A percentile compares a stretch with the other conserved stretches of the same genome.
phyloP scores from a whole-genome alignment of 2,329 filamentous ascomycete genomes.

The Chrysoporthe cubensis region DNA sequence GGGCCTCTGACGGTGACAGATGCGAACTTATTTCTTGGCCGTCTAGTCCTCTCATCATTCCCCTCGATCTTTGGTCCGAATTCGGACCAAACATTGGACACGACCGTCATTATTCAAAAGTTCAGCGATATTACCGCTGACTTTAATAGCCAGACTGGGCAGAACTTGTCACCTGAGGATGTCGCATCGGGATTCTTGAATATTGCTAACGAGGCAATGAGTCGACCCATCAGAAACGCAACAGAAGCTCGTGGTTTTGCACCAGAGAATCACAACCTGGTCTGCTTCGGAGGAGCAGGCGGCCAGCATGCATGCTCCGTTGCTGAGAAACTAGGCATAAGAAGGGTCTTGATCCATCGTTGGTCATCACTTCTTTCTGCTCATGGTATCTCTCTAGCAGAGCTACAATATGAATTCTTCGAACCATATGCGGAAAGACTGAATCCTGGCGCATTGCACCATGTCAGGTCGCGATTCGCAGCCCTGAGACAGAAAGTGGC shows the following conservation, averaged over 20 bases:
- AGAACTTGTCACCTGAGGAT: conserved; percentile 40
- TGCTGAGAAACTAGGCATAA: conserved; percentile 42
- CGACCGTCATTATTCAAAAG: conserved; percentile 42
- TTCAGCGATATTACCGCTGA: conserved; percentile 46
- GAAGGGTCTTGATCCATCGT: conserved; percentile 43
- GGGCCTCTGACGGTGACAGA: conserved; percentile 75
- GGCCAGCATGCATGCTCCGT: conserved; percentile 48
- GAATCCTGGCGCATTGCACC: conserved; percentile 28
- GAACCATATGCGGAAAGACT: conserved; percentile 37
- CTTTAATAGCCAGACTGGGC: conserved; percentile 44
- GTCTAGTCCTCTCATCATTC: conserved; percentile 64
- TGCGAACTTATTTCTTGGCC: conserved; percentile 63
- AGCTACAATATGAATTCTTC: conserved; percentile 43
- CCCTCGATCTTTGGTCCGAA: conserved; percentile 73
- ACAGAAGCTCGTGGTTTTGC: conserved; percentile 59
- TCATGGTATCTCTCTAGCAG: conserved; percentile 47
- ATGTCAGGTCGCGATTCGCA: conserved; percentile 33
- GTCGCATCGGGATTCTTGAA: conserved; percentile 73
- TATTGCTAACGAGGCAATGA: conserved; percentile 78
- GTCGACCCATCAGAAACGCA: conserved; percentile 72
- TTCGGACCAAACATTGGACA: conserved; percentile 59
- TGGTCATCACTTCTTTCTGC: conserved; percentile 41
- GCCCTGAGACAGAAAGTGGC: conserved; percentile 39
- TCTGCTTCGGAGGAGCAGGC: conserved; percentile 51
- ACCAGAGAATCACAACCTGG: conserved; percentile 62